Evolutionary conservation across 2,329 filamentous ascomycete species (phyloP), one percentile per base, ranked within the genome.

Genomic region (Thielaviopsis ethacetica): DNA sequence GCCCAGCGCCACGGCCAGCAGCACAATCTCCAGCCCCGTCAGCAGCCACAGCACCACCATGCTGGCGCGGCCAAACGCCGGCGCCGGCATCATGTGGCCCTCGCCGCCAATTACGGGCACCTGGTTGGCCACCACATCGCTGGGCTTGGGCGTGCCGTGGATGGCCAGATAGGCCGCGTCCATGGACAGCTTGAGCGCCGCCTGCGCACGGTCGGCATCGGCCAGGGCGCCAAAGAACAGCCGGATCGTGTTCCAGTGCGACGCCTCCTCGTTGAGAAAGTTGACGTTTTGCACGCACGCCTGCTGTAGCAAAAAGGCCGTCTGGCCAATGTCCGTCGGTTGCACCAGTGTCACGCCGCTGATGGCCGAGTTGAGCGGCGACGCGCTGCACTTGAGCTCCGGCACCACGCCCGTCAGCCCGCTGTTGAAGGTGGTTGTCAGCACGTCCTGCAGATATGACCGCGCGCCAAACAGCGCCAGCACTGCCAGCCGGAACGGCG

Each of bases 51-150:
- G 58, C 22, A 61, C 44, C 49, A 59, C 26, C 53, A 58, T 58
- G 9, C 27, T 24, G 7, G 41, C 56, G 3, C 53, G 55, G 30
- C 56, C 49, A 41, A 61, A 56, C 34, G 19, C 13, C 22, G 56
- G 52, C 47, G 30, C 53, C 22, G 58, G 26, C 30, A 61, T 56
- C 21, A 61, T 12, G 22, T 61, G 59, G 22, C 59, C 59, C 17
- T 54, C 53, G 2, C 59, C 59, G 22, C 59, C 59, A 34, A 61
- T 61, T 9, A 61, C n/a, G 49, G 59, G 59, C 22, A 61, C 56
- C 30, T 58, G 59, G 27, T 58, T 58, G 10, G 53, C 21, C 3
- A 47, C 47, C 12, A 52, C 50, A 21, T 15, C 22, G 47, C 17
- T n/a, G 17, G 56, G 59, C 24, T 34, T 49, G 13, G n/a, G 34